phyloP scores from a whole-genome alignment of 306 rosid species.

The Pachyrhizus erosus region DNA sequence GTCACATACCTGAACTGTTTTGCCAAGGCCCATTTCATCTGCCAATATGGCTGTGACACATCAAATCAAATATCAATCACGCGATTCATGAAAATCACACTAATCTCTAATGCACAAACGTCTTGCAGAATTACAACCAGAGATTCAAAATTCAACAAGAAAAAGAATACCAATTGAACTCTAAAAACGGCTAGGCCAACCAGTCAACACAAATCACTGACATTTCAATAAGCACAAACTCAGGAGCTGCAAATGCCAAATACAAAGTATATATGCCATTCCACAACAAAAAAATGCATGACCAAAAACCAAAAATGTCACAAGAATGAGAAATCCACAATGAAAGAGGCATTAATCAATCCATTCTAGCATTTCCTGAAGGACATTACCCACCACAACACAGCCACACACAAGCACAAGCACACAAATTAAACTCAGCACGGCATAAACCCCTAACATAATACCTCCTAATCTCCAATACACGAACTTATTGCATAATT shows the following conservation, averaged over 20 bases:
- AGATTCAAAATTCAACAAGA: not conserved
- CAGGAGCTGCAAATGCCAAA: conserved; percentile 6
- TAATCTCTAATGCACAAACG: conserved; percentile 18
- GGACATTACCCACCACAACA: not conserved
- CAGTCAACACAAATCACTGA: not conserved
- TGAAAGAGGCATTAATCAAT: conserved; percentile 11
- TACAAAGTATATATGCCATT: conserved; percentile 6
- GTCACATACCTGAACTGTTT: conserved; percentile 81
- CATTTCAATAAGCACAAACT: conserved; percentile 20
- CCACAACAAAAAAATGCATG: conserved; percentile 7
- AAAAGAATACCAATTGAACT: not conserved
- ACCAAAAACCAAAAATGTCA: not conserved
- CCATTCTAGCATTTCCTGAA: not conserved
- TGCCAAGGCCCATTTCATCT: conserved; percentile 99
- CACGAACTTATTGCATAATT: conserved; percentile 17
- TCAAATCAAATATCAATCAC: conserved; percentile 39
- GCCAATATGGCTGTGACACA: conserved; percentile 89
- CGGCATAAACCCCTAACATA: not conserved
- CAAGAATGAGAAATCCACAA: not conserved
- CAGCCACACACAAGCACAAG: not conserved
- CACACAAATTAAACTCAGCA: not conserved
- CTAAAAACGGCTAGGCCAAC: not conserved
- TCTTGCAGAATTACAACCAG: conserved; percentile 17
- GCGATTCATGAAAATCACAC: conserved; percentile 5
- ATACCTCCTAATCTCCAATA: not conserved